Conservation (phyloP, 2,329 filamentous ascomycete species). For the Thermothelomyces thermophilus region DNA sequence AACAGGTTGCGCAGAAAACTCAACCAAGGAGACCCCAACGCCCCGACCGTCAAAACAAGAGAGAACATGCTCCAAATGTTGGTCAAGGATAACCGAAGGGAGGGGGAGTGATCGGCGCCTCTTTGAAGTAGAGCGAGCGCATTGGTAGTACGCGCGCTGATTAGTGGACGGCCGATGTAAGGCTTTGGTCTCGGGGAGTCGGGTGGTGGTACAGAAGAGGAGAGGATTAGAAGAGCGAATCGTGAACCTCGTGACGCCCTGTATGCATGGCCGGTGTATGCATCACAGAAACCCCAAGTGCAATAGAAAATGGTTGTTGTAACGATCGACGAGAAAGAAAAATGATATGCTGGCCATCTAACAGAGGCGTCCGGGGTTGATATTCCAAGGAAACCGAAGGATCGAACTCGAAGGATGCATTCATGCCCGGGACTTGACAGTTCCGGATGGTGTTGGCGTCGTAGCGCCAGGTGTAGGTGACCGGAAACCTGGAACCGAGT, state of each 20-base stretch:
- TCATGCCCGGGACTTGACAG: conserved; percentile 26
- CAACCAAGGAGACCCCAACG: conserved; percentile 4
- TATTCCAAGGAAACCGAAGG: conserved; percentile 19
- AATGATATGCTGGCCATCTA: conserved; percentile 11
- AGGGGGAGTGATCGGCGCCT: conserved; percentile 2
- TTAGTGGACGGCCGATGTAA: conserved; percentile 4
- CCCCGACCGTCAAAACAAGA: background rate
- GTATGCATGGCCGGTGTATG: conserved; percentile 23
- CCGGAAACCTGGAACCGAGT: conserved; percentile 32
- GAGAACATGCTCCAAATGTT: background rate
- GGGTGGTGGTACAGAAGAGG: conserved; percentile 14
- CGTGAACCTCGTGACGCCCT: conserved; percentile 26
- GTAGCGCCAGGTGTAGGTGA: conserved; percentile 23
- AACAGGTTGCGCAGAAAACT: background rate
- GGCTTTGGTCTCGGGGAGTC: background rate
- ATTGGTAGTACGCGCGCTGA: background rate
- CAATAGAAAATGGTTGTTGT: conserved; percentile 18
- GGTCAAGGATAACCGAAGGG: background rate
- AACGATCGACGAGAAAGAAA: conserved; percentile 22
- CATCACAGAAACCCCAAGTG: conserved; percentile 22
- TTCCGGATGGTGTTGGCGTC: conserved; percentile 24
- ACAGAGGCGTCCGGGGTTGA: conserved; percentile 6
- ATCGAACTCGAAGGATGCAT: background rate
- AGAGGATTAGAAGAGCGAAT: conserved; percentile 3
- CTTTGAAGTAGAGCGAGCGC: background rate